These are phyloP conservation scores for Aspergillus egyptiacus DNA, from an alignment of 495 filamentous ascomycete species.

Conservation along the genomic window DNA sequence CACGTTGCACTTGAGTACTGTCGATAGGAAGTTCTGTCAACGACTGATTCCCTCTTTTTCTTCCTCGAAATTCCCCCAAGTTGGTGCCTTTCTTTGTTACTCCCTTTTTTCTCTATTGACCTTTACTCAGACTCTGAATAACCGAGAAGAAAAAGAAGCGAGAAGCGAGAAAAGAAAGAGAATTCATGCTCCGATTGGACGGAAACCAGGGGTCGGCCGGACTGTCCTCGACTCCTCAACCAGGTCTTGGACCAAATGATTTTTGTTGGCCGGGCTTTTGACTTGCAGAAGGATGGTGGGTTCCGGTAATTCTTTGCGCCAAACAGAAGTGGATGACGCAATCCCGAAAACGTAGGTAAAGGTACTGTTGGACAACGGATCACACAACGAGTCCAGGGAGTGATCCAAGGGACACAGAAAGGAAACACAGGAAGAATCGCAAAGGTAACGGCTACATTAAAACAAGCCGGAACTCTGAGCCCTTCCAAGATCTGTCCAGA, in stretches of 20 bases:
- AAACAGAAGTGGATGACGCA: conserved; percentile 22
- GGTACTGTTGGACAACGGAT: not conserved
- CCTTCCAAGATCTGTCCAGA: conserved; percentile 8
- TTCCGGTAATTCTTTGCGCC: conserved; percentile 22
- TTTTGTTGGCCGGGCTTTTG: conserved; percentile 13
- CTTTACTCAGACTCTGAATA: not conserved
- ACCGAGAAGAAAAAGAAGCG: conserved; percentile 2
- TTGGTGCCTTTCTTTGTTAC: not conserved
- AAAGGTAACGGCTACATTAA: not conserved
- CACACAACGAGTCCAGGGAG: conserved; percentile 2
- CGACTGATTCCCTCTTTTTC: not conserved
- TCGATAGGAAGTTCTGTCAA: not conserved
- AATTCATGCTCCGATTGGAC: conserved; percentile 1
- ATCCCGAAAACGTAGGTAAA: conserved; percentile 1
- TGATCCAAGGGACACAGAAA: not conserved
- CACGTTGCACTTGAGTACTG: conserved; percentile 20
- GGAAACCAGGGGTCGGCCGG: no score
- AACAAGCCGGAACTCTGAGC: not conserved
- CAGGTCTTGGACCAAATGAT: conserved; percentile 5
- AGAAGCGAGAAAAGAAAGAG: not conserved
- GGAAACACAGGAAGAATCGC: not conserved
- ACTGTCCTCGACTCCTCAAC: conserved; percentile 10
- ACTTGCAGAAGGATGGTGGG: conserved; percentile 22
- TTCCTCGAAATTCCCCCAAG: not conserved
- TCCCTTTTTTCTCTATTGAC: not conserved